phyloP scores from a whole-genome alignment of 2,329 filamentous ascomycete genomes.

The Diaporthe longicolla region DNA sequence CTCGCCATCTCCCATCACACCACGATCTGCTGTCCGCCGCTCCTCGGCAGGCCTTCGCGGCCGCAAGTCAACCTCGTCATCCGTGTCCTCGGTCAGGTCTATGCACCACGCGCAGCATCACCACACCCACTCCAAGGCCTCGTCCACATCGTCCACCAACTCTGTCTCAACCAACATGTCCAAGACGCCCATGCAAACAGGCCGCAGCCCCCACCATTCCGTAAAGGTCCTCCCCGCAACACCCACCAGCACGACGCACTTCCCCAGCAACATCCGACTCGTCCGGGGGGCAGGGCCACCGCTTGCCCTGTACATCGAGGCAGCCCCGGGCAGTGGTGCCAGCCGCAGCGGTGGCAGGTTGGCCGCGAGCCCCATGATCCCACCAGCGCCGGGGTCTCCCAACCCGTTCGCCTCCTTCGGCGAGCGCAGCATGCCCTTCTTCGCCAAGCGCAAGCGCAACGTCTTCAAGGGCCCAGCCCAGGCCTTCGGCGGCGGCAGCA shows the following conservation, averaged over 20 bases:
- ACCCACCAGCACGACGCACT: conserved; percentile 75
- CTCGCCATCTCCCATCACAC: conserved; percentile 89
- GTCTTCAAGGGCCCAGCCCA: conserved; percentile 86
- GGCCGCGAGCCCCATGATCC: conserved; percentile 51
- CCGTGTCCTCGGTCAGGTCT: conserved; percentile 91
- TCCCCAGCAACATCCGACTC: conserved; percentile 89
- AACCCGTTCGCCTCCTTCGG: conserved; percentile 65
- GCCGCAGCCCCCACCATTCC: conserved; percentile 86
- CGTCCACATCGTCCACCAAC: conserved; percentile 87
- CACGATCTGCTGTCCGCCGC: conserved; percentile 86
- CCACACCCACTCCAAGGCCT: conserved; percentile 93
- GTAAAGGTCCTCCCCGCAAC: conserved; percentile 97
- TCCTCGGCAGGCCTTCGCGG: conserved; percentile 87
- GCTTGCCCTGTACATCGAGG: conserved; percentile 70
- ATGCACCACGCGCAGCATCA: conserved; percentile 81
- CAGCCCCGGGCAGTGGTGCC: conserved; percentile 58
- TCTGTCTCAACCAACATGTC: conserved; percentile 78
- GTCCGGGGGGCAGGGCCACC: conserved; percentile 72
- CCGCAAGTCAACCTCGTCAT: conserved; percentile 95
- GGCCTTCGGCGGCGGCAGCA: conserved; percentile 59
- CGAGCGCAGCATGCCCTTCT: conserved; percentile 66
- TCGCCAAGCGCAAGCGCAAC: conserved; percentile 85
- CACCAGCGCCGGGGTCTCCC: conserved; percentile 62
- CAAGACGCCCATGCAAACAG: conserved; percentile 73
- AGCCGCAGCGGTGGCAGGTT: conserved; percentile 49